A percentile compares a stretch with the other conserved stretches of the same genome.
These are phyloP conservation scores for Nephelium lappaceum DNA, from an alignment of 345 rosid species.

Conservation along the genomic window DNA sequence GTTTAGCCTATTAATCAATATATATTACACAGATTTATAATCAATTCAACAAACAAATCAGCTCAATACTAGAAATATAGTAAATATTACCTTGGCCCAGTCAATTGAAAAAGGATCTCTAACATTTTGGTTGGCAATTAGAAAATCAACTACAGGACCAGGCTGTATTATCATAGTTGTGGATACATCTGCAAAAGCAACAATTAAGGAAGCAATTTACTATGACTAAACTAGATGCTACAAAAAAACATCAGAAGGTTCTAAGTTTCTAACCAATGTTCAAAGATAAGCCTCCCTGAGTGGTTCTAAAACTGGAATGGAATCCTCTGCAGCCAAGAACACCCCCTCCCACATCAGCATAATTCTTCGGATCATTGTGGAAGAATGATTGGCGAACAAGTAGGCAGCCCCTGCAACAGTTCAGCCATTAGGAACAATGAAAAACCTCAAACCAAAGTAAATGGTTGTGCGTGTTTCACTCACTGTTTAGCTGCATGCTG, in stretches of 20 bases:
- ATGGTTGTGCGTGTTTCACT: constrained; percentile 13
- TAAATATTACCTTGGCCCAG: constrained; percentile 71
- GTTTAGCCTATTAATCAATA: constrained; percentile 58
- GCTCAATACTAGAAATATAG: background rate
- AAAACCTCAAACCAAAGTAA: background rate
- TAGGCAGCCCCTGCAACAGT: constrained; percentile 79
- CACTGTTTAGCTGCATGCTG: constrained; percentile 95
- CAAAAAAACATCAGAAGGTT: background rate
- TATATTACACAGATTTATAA: constrained; percentile 8
- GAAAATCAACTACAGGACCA: constrained; percentile 78
- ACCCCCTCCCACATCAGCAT: constrained; percentile 77
- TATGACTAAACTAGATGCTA: background rate
- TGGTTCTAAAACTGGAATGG: constrained; percentile 83
- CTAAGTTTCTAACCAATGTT: constrained; percentile 60
- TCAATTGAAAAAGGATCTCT: constrained; percentile 63
- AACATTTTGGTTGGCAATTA: constrained; percentile 65
- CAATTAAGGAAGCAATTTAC: constrained; percentile 5
- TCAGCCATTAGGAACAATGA: background rate
- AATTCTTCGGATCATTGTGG: constrained; percentile 69
- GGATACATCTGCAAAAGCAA: constrained; percentile 64
- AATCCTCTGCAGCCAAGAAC: constrained; percentile 83
- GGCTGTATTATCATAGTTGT: constrained; percentile 90
- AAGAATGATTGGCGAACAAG: constrained; percentile 90
- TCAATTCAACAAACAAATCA: background rate
- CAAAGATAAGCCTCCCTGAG: constrained; percentile 86